Evolutionary conservation across 371 early-diverging fungal species (phyloP), one percentile per base, ranked within the genome.

Genomic region (Mucor mucedo): DNA sequence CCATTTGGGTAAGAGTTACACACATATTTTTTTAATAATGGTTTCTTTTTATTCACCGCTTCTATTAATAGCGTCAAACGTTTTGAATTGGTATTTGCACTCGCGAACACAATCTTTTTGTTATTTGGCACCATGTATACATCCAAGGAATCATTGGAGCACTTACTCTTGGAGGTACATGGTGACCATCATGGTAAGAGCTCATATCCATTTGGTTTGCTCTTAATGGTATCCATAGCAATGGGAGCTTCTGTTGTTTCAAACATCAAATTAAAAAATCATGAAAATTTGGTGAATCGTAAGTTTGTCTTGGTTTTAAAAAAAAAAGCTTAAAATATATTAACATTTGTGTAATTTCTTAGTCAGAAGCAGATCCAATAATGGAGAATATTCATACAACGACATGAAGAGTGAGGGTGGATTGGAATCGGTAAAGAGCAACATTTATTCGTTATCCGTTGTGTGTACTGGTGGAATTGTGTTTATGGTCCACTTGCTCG

Each of bases 121-220:
- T 60, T 84, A 42, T 84, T 84, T 58, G 78, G 77, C n/a, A 80
- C 82, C 28, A 83, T 84, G 82, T 80, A 80, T 64, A 80, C 77
- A 60, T 70, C 79, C 21, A 84, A 84, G 50, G 85, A 84, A 63
- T 80, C 82, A 40, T 57, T 84, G 11, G 85, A 84, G 52, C 85
- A 84, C 66, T 50, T 83, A 27, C 69, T 84, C 58, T 67, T 84
- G 28, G 80, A 82, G 54, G 66, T 69, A 14, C 57, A 65, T 30
- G 76, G 71, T 30, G 65, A 72, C 30, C 58, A 62, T 44, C 58
- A 69, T 47, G 57, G 40, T 21, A 48, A 53, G 10, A 54, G 49
- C 5, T 35, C 39, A 11, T 52, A 38, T 32, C 38, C 52, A 14
- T 59, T 72, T 28, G 60, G 64, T 0, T 49, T 65, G 8, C 60